These are phyloP conservation scores for Clavispora carvajalis DNA, from an alignment of 805 yeast species.

Conservation along the genomic window DNA sequence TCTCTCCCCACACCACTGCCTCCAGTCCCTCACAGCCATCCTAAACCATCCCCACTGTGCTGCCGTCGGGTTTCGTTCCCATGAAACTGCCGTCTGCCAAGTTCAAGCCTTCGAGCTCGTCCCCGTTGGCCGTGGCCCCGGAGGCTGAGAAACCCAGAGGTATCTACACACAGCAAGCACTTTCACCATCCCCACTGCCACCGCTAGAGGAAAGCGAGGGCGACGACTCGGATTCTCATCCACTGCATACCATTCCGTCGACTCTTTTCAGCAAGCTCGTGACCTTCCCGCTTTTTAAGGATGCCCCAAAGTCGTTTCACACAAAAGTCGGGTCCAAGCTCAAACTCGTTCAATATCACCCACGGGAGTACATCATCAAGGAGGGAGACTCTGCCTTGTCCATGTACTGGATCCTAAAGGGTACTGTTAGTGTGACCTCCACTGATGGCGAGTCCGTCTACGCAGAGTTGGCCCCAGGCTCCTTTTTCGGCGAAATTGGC, in stretches of 20 bases:
- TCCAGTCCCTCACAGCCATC: no score
- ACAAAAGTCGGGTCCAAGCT: conserved; percentile 53
- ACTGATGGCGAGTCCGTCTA: conserved; percentile 72
- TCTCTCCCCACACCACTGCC: no score
- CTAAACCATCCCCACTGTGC: no score
- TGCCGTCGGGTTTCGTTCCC: background rate
- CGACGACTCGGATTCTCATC: conserved; percentile 6
- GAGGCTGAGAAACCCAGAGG: background rate
- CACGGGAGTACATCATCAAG: conserved; percentile 65
- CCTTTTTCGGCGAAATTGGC: conserved; percentile 77
- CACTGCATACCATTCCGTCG: conserved; percentile 37
- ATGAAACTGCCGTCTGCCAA: conserved; percentile 3
- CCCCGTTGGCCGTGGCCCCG: conserved; percentile 11
- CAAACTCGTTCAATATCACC: conserved; percentile 54
- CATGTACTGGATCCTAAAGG: conserved; percentile 77
- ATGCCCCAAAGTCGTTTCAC: conserved; percentile 64
- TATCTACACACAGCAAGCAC: background rate
- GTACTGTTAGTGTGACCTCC: conserved; percentile 70
- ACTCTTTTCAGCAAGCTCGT: conserved; percentile 49
- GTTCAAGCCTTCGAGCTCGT: conserved; percentile 17
- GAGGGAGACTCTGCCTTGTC: conserved; percentile 70
- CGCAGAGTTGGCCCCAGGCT: conserved; percentile 65
- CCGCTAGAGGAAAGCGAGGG: conserved; percentile 1
- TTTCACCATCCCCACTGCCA: background rate
- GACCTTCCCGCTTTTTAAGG: conserved; percentile 58